A percentile compares a stretch with the other conserved stretches of the same genome.
Conservation (phyloP, 305 asterid species). For the Stenogyne calaminthoides region DNA sequence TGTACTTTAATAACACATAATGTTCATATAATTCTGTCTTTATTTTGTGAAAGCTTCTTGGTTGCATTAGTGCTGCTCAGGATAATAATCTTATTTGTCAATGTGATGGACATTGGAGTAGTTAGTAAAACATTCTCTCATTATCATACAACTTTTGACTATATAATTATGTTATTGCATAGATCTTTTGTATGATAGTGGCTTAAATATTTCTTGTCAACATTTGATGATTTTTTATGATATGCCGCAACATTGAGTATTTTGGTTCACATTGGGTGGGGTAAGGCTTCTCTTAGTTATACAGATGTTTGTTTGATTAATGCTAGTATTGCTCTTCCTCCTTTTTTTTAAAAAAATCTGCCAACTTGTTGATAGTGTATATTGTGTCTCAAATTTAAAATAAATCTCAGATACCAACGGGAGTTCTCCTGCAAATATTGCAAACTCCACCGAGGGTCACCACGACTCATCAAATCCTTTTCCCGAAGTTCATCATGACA, state of each 20-base stretch:
- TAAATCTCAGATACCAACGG: constrained; percentile 45
- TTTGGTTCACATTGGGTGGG: constrained; percentile 13
- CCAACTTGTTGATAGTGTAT: constrained; percentile 8
- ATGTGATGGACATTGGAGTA: constrained; percentile 9
- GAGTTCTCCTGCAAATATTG: constrained; percentile 48
- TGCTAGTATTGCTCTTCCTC: constrained; percentile 1
- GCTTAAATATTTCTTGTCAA: neutral
- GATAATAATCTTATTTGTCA: constrained; percentile 11
- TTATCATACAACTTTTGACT: constrained; percentile 14
- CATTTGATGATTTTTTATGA: constrained; percentile 4
- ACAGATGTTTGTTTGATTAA: constrained; percentile 2
- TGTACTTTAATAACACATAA: neutral
- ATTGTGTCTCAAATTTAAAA: constrained; percentile 19
- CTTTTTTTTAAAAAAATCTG: constrained; percentile 2
- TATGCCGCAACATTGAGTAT: neutral
- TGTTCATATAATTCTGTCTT: constrained; percentile 2
- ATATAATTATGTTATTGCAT: constrained; percentile 2
- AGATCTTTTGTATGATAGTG: neutral
- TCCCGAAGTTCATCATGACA: constrained; percentile 49
- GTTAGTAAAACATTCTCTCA: neutral
- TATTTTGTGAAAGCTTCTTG: neutral
- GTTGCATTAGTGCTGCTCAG: constrained; percentile 2
- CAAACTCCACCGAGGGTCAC: constrained; percentile 49
- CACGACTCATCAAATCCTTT: constrained; percentile 41
- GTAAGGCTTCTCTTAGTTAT: constrained; percentile 15